Evolutionary conservation across 805 yeast species (phyloP).

Genomic region (Metschnikowia shivogae): DNA sequence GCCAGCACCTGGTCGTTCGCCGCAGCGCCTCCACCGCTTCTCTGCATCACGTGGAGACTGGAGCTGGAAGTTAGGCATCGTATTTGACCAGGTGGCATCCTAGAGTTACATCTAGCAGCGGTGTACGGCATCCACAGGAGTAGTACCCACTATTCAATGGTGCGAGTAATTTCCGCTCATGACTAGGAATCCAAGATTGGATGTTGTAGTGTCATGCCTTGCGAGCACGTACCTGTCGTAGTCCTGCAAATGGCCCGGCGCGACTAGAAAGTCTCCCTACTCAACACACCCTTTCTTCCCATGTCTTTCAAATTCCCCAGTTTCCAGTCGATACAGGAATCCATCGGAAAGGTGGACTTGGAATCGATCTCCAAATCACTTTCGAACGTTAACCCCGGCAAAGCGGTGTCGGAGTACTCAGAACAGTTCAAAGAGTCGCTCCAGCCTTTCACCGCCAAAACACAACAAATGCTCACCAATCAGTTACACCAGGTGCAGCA

Average conservation of each 20-base stretch:
- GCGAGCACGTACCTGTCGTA: not conserved
- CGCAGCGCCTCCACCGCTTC: too few relatives aligned
- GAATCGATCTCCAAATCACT: constrained; percentile 32
- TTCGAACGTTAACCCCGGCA: constrained; percentile 34
- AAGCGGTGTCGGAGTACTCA: constrained; percentile 36
- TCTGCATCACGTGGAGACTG: too few relatives aligned
- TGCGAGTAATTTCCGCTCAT: too few relatives aligned
- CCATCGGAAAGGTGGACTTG: constrained; percentile 38
- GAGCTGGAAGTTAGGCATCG: too few relatives aligned
- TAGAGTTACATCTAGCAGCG: too few relatives aligned
- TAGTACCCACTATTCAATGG: too few relatives aligned
- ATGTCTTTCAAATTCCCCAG: constrained; percentile 40
- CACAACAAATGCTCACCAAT: constrained; percentile 56
- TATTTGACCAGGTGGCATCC: too few relatives aligned
- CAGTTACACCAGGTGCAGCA: constrained; percentile 53
- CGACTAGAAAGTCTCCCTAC: constrained; percentile 1
- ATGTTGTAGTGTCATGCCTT: not conserved
- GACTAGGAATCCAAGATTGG: too few relatives aligned
- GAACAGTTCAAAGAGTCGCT: constrained; percentile 42
- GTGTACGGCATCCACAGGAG: too few relatives aligned
- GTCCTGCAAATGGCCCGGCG: constrained; percentile 1
- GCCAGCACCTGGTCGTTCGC: too few relatives aligned
- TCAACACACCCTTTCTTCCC: not conserved
- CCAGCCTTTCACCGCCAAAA: constrained; percentile 56
- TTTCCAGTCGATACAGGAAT: constrained; percentile 39